phyloP scores from a whole-genome alignment of 2,329 filamentous ascomycete genomes.

The Apiospora koreana region DNA sequence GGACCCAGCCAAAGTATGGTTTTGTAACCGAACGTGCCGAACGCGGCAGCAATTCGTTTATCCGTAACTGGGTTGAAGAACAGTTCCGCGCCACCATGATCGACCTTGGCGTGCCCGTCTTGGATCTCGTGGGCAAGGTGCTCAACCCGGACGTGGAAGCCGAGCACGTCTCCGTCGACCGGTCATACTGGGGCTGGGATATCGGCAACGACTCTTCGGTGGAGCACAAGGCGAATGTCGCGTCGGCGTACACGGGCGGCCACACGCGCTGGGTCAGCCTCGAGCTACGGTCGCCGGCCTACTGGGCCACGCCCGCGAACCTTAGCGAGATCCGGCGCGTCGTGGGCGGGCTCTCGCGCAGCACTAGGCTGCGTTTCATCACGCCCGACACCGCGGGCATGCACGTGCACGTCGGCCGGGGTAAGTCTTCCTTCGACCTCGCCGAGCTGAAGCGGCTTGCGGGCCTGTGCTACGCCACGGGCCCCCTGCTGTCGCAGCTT shows the following conservation, averaged over 20 bases:
- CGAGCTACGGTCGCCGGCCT: background rate
- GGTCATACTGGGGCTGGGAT: background rate
- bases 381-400: background rate
- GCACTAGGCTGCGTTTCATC: background rate
- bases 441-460: background rate
- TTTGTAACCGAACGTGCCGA: background rate
- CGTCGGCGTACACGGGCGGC: background rate
- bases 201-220: background rate
- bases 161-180: background rate
- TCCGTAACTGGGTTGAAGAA: background rate
- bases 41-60: background rate
- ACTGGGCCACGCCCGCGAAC: background rate
- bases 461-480: constrained; percentile 2
- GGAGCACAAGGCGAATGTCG: background rate
- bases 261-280: background rate
- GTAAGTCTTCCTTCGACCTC: background rate
- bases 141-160: background rate
- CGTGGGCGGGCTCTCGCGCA: background rate
- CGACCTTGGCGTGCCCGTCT: background rate
- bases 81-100: background rate
- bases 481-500: background rate
- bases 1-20: too few relatives aligned
- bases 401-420: constrained; percentile 5
- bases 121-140: background rate
- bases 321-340: background rate